Evolutionary conservation across 441 rosid genomes (phyloP), one percentile per base, ranked within the genome.

Genomic region (Gossypium gossypioides): DNA sequence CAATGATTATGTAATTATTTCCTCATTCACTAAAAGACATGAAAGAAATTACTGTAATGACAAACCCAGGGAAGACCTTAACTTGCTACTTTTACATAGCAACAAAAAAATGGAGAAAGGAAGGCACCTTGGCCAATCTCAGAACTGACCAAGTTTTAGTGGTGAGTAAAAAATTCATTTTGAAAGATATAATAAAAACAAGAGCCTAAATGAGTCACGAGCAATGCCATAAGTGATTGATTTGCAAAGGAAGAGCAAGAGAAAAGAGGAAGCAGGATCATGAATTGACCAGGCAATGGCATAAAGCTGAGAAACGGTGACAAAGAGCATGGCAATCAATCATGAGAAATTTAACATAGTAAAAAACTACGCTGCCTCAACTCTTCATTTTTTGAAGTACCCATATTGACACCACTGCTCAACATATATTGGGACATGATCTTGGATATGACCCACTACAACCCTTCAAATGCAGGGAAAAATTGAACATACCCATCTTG

Each of bases 271-370:
- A 61, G 66, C 40, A 21, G 3, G 24, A 60, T 16, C 66, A 32
- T 29, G 65, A n/a, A 10, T 15, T 7, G 4, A 29, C 16, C 44
- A 29, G 65, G 2, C 44, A 29, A 60, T 32, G 44, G 18, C 32
- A 51, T 66, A 72, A 15, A 69, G 59, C 6, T 62, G 3, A 57
- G 67, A 22, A 60, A 40, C 24, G 46, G 68, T 16, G 25, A 61
- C 48, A 61, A 61, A 34, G 25, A 16, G 48, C 22, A 42, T 16
- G 48, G 67, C 10, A 1, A 75, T 42, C 67, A 77, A 51, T 62
- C 37, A 72, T 59, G 37, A 67, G 59, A 68, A 15, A 52, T 69
- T 10, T 32, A 34, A 29, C 52, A 37, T 13, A 55, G 29, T 42
- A 42, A 42, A 42, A 42, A 2, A 42, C 48, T 42, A 42, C 0